Evolutionary conservation across 2,329 filamentous ascomycete genomes (phyloP), one percentile per base, ranked within the genome.

Genomic region (Pyricularia pennisetigena): DNA sequence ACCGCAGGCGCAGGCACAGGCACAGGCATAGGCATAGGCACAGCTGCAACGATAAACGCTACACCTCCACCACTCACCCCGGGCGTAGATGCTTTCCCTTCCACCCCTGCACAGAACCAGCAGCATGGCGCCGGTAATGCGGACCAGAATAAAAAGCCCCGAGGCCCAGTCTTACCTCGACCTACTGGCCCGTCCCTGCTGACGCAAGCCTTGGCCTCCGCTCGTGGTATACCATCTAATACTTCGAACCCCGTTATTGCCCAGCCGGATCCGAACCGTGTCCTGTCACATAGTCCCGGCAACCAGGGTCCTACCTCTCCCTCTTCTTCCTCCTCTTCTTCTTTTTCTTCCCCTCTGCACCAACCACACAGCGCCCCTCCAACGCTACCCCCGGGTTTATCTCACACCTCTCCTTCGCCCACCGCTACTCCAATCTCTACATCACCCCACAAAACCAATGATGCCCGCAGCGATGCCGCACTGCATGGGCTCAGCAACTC

Each of bases 201-300:
- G 77, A 82, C 83, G 70, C 83, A 86, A 77, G 84, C 85, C 74
- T 79, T 87, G 75, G 84, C 84, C 75, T 85, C 83, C 77, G 85
- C 84, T 74, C 83, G 85, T 74, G 84, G 84, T 74, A 85, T 86
- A 66, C 76, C 74, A 66, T 72, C 72, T 61, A 28, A 20, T 64
- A 35, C 57, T 26, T 29, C 66, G 59, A 30, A 29, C 54, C n/a
- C 29, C 62, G 66, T 16, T 64, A 26, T 57, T 64, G 66, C 32
- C 66, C 66, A 64, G 32, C 24, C 66, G 62, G 66, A 67, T 26
- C 32, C 59, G 32, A 67, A 16, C 66, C 66, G 57, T 24, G 29
- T 32, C 23, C 49, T 35, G 54, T 30, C 49, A 59, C 49, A 29
- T 24, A 16, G 29, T 29, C 66, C 57, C 49, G 66, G 66, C 66